Percentiles rank a stretch among this genome's conserved stretches.
phyloP scores from a whole-genome alignment of 164 flowering plant species.

The Stephania japonica region DNA sequence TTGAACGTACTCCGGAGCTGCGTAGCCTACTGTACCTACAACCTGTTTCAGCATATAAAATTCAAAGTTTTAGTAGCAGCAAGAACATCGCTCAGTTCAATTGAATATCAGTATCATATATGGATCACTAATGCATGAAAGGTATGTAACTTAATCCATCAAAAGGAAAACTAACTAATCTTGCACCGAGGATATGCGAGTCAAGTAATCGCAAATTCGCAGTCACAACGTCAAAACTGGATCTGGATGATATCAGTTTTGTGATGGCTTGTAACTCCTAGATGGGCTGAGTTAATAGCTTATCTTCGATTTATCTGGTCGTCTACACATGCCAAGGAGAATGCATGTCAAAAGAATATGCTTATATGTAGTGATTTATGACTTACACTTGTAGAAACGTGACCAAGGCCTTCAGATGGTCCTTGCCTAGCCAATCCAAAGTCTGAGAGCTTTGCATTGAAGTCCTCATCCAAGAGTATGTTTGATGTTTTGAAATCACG shows the following conservation, averaged over 20 bases:
- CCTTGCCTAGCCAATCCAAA: conserved; percentile 94
- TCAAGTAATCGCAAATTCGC: no score
- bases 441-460: conserved; percentile 90
- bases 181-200: not conserved
- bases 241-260: not conserved
- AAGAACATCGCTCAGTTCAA: not conserved
- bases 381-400: conserved; percentile 84
- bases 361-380: not conserved
- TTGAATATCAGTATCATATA: not conserved
- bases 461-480: conserved; percentile 74
- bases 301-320: not conserved
- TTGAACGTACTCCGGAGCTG: conserved; percentile 93
- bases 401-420: conserved; percentile 74
- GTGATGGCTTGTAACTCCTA: not conserved
- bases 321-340: not conserved
- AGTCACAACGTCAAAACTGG: not conserved
- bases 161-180: not conserved
- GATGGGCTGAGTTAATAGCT: not conserved
- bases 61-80: not conserved
- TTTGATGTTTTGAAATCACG: conserved; percentile 91
- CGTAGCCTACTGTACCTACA: conserved; percentile 93
- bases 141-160: not conserved
- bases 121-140: not conserved
- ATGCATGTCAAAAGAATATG: not conserved
- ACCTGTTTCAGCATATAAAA: conserved; percentile 38